Base-by-base conservation (phyloP, 2,329 filamentous ascomycete genomes). In the Colletotrichum filicis region DNA sequence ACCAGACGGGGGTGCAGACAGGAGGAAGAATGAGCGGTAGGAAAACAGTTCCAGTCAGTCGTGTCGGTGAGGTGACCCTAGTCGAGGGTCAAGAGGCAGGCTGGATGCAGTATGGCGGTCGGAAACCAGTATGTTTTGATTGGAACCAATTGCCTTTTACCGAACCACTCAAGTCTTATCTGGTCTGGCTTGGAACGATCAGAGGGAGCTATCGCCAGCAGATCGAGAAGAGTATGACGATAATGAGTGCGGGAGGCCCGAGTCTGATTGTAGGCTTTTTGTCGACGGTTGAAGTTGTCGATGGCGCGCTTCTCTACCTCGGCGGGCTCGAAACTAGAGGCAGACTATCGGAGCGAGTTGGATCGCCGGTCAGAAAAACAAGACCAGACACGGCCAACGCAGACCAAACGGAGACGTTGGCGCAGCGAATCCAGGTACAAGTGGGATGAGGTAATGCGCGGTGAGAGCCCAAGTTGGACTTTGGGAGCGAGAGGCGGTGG, bases 401-500 rank as follows among this genome's bases (percentile, higher is more conserved):
- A 49, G 22, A n/a, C 49, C 22, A 35, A 63, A 60, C 32, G 52
- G 52, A 16, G 32, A 30, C 22, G 42, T 32, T 64, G 37, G 64
- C 49, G 42, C 57, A 42, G 37, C 46, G 66, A 61, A 52, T 30
- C 28, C 61, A 35, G 49, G 59, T 53, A 60, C 70, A 64, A 12
- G 24, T n/a, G 46, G 66, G 42, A 49, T 65, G 66, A 56, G 66
- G 60, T 73, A 53, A 72, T 64, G 56, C 42, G 49, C 59, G 66
- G 32, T 59, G 70, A 70, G 59, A 32, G 71, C 49, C 70, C 61
- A 24, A 53, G 60, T 67, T 71, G 71, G 37, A 19, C 37, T 42
- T 42, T 42, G 16, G 37, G 70, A 73, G 66, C 71, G 55, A 73
- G 46, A 73, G 49, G 66, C 66, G 61, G 71, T 71, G 46, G 69